A percentile compares a stretch with the other conserved stretches of the same genome.
phyloP scores from a whole-genome alignment of 352 stramenopile species.

The Phytophthora pistaciae region DNA sequence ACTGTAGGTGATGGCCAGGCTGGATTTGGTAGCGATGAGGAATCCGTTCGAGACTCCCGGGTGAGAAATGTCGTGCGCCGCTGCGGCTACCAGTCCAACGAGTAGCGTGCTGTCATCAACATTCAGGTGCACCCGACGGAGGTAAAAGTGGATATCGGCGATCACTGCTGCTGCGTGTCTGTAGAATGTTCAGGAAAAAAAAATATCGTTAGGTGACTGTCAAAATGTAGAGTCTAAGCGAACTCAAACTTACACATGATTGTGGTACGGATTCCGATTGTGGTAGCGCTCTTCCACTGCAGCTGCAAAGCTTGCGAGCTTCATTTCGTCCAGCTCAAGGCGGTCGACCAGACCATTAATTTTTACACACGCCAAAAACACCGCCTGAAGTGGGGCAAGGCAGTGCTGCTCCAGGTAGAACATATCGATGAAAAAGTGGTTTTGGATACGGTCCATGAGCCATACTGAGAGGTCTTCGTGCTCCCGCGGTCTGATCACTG shows the following conservation, averaged over 20 bases:
- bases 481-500: constrained; percentile 9
- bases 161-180: constrained; percentile 74
- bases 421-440: constrained; percentile 73
- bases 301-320: constrained; percentile 51
- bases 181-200: neutral
- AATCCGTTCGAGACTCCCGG: constrained; percentile 93
- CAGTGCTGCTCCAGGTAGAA: constrained; percentile 67
- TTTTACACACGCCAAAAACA: constrained; percentile 67
- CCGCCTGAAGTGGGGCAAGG: constrained; percentile 50
- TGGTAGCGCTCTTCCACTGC: constrained; percentile 74
- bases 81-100: constrained; percentile 81
- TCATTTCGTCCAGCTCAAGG: constrained; percentile 61
- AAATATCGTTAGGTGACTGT: no score
- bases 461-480: constrained; percentile 50
- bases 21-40: constrained; percentile 87
- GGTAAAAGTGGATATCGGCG: constrained; percentile 73
- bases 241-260: constrained; percentile 54
- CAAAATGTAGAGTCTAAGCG: neutral
- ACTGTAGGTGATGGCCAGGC: constrained; percentile 94
- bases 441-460: constrained; percentile 62
- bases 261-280: constrained; percentile 78
- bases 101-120: constrained; percentile 65
- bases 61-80: constrained; percentile 94
- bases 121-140: constrained; percentile 65
- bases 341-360: constrained; percentile 54